Conservation (phyloP, 1,284 basidiomycete species). For the Irpex lacteus region DNA sequence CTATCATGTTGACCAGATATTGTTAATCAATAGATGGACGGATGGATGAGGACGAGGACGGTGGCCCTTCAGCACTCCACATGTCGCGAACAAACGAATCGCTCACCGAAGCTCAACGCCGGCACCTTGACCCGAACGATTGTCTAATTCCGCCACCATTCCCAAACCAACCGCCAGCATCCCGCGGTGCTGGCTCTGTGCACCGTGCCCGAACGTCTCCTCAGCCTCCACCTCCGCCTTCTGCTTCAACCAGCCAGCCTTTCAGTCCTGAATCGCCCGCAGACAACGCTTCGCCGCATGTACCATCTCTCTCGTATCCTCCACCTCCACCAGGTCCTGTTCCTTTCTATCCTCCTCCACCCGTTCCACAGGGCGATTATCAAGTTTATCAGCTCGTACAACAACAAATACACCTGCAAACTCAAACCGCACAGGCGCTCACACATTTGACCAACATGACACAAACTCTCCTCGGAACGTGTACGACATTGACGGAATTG, state of each 20-base stretch:
- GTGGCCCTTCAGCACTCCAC: not conserved
- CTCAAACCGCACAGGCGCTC: conserved; percentile 33
- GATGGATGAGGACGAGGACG: conserved; percentile 4
- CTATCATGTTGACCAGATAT: not conserved
- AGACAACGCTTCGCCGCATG: not conserved
- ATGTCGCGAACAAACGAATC: not conserved
- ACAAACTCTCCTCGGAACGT: conserved; percentile 54
- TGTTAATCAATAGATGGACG: conserved; percentile 6
- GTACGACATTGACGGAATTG: conserved; percentile 42
- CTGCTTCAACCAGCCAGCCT: not conserved
- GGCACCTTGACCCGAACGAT: conserved; percentile 5
- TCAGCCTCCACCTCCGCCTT: not conserved
- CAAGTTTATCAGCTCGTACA: conserved; percentile 4
- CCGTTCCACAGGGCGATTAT: conserved; percentile 1
- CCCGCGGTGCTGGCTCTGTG: not conserved
- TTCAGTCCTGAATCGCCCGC: not conserved
- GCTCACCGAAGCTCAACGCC: conserved; percentile 4
- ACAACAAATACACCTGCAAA: conserved; percentile 14
- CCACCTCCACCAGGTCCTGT: conserved; percentile 2
- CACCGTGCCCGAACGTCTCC: not conserved
- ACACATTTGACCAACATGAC: conserved; percentile 48
- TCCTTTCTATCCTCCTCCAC: conserved; percentile 7
- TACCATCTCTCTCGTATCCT: conserved; percentile 1
- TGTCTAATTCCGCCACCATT: conserved; percentile 7
- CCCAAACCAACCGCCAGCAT: conserved; percentile 1